Conservation (phyloP, 1,139 yeast genomes). For the Pichia kudriavzevii region DNA sequence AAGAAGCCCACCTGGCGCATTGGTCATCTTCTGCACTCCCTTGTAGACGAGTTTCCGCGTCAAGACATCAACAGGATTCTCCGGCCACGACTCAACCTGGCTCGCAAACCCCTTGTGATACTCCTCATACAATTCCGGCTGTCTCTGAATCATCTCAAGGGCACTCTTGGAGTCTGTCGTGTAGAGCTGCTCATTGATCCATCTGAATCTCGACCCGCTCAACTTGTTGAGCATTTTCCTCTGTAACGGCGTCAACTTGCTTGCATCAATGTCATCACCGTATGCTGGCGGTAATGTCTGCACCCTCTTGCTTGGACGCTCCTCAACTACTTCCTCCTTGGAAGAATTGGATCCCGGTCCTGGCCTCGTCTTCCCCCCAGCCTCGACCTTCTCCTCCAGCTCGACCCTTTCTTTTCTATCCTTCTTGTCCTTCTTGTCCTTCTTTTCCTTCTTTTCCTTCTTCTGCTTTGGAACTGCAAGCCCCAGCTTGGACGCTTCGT, state of each 20-base stretch:
- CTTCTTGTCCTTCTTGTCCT: not conserved
- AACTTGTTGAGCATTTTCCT: slow-evolving; percentile 93
- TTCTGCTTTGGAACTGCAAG: not conserved
- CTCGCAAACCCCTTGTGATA: slow-evolving; percentile 92
- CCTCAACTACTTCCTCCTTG: not conserved
- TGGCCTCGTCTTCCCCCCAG: not conserved
- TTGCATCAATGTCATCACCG: slow-evolving; percentile 17
- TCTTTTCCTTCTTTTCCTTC: slow-evolving; percentile 1
- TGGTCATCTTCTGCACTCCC: slow-evolving; percentile 53
- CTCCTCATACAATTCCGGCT: slow-evolving; percentile 86
- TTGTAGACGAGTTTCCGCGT: slow-evolving; percentile 63
- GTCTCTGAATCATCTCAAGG: slow-evolving; percentile 59
- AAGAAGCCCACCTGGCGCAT: slow-evolving; percentile 94
- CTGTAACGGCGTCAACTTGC: slow-evolving; percentile 79
- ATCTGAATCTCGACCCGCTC: slow-evolving; percentile 90
- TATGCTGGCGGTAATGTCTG: slow-evolving; percentile 15
- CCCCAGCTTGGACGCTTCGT: not conserved
- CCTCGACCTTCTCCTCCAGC: slow-evolving; percentile 11
- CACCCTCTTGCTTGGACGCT: slow-evolving; percentile 1
- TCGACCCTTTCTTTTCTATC: slow-evolving; percentile 10
- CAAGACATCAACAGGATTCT: slow-evolving; percentile 88
- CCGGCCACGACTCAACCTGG: slow-evolving; percentile 97
- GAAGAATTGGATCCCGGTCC: not conserved
- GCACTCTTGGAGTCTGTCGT: slow-evolving; percentile 79
- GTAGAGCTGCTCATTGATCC: slow-evolving; percentile 95